Evolutionary conservation across 2,329 filamentous ascomycete species (phyloP).

Genomic region (Exophiala lecanii-corni): DNA sequence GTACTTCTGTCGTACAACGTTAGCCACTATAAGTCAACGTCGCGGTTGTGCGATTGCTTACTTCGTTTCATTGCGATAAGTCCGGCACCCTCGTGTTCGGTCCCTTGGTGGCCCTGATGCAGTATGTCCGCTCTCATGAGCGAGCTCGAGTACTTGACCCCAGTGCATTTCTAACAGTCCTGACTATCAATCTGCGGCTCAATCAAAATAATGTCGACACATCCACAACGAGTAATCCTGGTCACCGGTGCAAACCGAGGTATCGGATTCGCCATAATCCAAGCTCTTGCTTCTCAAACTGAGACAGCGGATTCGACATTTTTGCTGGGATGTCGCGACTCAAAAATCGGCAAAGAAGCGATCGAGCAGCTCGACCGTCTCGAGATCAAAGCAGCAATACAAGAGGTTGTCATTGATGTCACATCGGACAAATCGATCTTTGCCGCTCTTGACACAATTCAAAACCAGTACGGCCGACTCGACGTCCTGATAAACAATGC

Average conservation of each 20-base stretch:
- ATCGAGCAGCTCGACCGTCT: constrained; percentile 1
- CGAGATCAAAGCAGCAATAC: neutral
- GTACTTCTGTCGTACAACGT: no score
- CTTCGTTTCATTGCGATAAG: no score
- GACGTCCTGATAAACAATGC: constrained; percentile 32
- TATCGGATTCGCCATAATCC: constrained; percentile 14
- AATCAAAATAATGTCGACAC: no score
- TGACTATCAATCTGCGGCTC: no score
- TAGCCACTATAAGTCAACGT: no score
- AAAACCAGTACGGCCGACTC: constrained; percentile 11
- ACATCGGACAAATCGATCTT: constrained; percentile 7
- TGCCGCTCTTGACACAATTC: neutral
- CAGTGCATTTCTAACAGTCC: no score
- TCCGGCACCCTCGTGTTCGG: no score
- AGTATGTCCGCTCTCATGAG: no score
- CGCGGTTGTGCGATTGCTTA: no score
- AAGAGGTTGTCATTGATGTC: constrained; percentile 1
- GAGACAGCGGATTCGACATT: constrained; percentile 2
- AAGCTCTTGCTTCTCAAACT: constrained; percentile 7
- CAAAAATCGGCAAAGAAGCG: constrained; percentile 2
- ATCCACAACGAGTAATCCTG: constrained; percentile 12
- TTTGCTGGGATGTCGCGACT: constrained; percentile 11
- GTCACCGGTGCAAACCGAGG: constrained; percentile 15
- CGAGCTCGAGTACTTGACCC: no score
- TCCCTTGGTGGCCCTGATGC: no score